A percentile compares a stretch with the other conserved stretches of the same genome.
These are phyloP conservation scores for Alternaria arbusti DNA, from an alignment of 2,329 filamentous ascomycete genomes.

Conservation along the genomic window DNA sequence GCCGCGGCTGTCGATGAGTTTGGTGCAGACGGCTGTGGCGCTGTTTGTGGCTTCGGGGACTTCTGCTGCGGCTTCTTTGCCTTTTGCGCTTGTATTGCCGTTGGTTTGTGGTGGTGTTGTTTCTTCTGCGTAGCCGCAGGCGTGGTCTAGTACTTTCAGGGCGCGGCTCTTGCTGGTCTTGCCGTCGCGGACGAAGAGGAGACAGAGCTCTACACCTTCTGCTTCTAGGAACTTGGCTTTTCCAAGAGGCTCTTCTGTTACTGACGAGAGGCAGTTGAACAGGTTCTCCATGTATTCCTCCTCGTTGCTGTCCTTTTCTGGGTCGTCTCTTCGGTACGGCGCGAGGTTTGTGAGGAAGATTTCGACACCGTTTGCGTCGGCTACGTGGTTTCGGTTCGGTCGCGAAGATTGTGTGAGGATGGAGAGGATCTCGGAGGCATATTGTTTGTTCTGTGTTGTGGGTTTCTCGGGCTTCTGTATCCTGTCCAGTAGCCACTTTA, in stretches of 20 bases:
- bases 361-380: slow-evolving; percentile 75
- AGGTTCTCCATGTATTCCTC: slow-evolving; percentile 95
- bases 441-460: slow-evolving; percentile 91
- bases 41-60: slow-evolving; percentile 24
- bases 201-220: slow-evolving; percentile 87
- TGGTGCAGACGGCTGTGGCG: slow-evolving; percentile 72
- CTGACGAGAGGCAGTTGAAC: slow-evolving; percentile 83
- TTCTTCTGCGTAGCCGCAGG: slow-evolving; percentile 62
- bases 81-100: slow-evolving; percentile 20
- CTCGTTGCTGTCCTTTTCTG: slow-evolving; percentile 82
- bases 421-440: slow-evolving; percentile 87
- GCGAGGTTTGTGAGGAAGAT: slow-evolving; percentile 81
- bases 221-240: slow-evolving; percentile 85
- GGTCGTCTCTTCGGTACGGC: slow-evolving; percentile 84
- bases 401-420: slow-evolving; percentile 81
- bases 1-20: slow-evolving; percentile 80
- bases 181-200: slow-evolving; percentile 90
- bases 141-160: slow-evolving; percentile 84
- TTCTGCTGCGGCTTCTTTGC: slow-evolving; percentile 11
- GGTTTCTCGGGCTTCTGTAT: slow-evolving; percentile 71
- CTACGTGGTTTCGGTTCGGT: slow-evolving; percentile 68
- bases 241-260: slow-evolving; percentile 76
- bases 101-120: slow-evolving; percentile 19
- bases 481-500: slow-evolving; percentile 79
- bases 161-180: slow-evolving; percentile 82